Percentiles rank a stretch among this genome's conserved stretches.
phyloP scores from a whole-genome alignment of 768 basidiomycete genomes.

The Mycena galopus region DNA sequence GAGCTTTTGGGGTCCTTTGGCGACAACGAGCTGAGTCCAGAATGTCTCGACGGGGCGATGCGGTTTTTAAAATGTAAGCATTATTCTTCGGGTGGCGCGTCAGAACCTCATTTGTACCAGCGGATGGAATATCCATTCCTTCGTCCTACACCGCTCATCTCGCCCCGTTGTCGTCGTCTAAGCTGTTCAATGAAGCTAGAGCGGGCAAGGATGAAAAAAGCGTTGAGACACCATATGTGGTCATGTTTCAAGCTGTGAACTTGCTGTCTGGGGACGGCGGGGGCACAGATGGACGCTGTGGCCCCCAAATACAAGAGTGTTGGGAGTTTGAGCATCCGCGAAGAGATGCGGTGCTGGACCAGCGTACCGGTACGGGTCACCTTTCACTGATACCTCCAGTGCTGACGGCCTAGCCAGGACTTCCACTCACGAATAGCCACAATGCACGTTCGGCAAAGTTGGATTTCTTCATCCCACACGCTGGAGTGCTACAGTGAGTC shows the following conservation, averaged over 20 bases:
- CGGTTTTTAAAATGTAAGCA: slow-evolving; percentile 90
- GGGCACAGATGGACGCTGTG: slow-evolving; percentile 74
- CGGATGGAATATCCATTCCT: slow-evolving; percentile 95
- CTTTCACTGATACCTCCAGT: slow-evolving; percentile 4
- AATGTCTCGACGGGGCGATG: slow-evolving; percentile 96
- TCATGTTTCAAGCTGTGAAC: slow-evolving; percentile 97
- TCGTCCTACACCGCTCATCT: slow-evolving; percentile 96
- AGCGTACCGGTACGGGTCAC: slow-evolving; percentile 64
- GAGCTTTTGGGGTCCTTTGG: slow-evolving; percentile 98
- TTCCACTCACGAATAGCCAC: slow-evolving; percentile 96
- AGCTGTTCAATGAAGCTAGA: slow-evolving; percentile 88
- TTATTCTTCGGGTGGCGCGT: background rate
- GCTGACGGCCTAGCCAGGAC: slow-evolving; percentile 60
- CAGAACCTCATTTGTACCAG: slow-evolving; percentile 54
- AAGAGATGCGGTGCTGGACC: slow-evolving; percentile 80
- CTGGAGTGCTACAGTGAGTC: slow-evolving; percentile 85
- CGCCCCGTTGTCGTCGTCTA: slow-evolving; percentile 94
- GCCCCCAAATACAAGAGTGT: slow-evolving; percentile 90
- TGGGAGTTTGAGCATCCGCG: slow-evolving; percentile 98
- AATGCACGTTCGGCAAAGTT: slow-evolving; percentile 90
- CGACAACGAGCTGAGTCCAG: slow-evolving; percentile 98
- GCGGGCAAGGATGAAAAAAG: slow-evolving; percentile 75
- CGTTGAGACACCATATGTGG: slow-evolving; percentile 96
- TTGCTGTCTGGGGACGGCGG: slow-evolving; percentile 85
- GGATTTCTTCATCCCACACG: slow-evolving; percentile 94